Conservation (phyloP, 1,139 yeast species). For the Kodamaea plutei region DNA sequence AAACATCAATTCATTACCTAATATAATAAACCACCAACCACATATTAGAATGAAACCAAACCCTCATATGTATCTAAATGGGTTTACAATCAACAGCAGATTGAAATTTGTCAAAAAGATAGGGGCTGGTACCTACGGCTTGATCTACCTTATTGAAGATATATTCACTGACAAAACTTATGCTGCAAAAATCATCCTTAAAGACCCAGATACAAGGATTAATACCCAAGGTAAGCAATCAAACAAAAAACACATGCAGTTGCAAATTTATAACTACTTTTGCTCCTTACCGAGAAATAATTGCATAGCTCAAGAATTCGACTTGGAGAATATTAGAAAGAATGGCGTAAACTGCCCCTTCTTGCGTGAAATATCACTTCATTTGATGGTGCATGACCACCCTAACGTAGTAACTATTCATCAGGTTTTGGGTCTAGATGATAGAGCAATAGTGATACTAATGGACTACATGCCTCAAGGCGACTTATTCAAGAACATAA, state of each 20-base stretch:
- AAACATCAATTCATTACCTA: too few species aligned
- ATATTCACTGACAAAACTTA: conserved; percentile 43
- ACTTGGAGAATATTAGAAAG: conserved; percentile 42
- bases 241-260: conserved; percentile 33
- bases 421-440: conserved; percentile 58
- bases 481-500: conserved; percentile 77
- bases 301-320: conserved; percentile 26
- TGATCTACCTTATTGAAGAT: conserved; percentile 71
- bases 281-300: conserved; percentile 14
- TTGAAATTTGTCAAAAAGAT: conserved; percentile 50
- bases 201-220: conserved; percentile 29
- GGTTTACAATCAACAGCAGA: conserved; percentile 33
- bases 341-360: too few species aligned
- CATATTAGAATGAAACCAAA: too few species aligned
- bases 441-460: conserved; percentile 58
- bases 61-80: too few species aligned
- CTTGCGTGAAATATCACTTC: conserved; percentile 68
- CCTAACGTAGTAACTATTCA: conserved; percentile 74
- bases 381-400: conserved; percentile 70
- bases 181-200: conserved; percentile 74
- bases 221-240: too few species aligned
- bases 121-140: conserved; percentile 91
- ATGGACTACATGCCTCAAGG: conserved; percentile 85
- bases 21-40: too few species aligned
- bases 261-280: conserved; percentile 29